Base-by-base conservation (phyloP, 1,139 yeast species). In the Geotrichum aggregatum region DNA sequence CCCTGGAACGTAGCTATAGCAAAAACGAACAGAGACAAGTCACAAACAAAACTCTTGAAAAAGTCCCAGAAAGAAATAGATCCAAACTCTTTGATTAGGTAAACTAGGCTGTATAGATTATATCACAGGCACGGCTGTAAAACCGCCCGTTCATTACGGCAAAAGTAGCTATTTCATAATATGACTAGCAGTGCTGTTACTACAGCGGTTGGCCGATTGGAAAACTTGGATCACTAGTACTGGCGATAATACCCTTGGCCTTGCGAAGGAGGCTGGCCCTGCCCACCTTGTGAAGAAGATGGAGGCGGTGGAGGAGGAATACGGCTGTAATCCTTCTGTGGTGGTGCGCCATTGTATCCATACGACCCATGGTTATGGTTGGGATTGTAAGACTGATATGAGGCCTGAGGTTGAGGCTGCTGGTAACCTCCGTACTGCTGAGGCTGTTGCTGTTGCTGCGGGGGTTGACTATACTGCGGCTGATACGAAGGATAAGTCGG, bases 281-380 rank as follows among this genome's bases (percentile, higher is more conserved):
- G 52, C 10, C 34, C 16, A 8, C 52, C 44, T n/a, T n/a, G n/a
- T n/a, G n/a, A n/a, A n/a, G n/a, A n/a, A 21, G 46, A 31, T 10
- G 54, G 54, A 11, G 54, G 50, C 5, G 54, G 54, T 3, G 54
- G 54, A n/a, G 54, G 54, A 6, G 54, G 54, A 49, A 50, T 46
- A 7, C 44, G 44, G 16, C 54, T 50, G 35, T 50, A 50, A 42
- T 50, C 54, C n/a, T 50, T 50, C 30, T 33, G 47, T 54, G 76
- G 75, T 64, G 76, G 59, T 40, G 71, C 65, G 7, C 76, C 74
- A 60, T 73, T 73, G 59, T 72, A 76, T 2, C 72, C 76, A 3
- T 78, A 73, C 0, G 33, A 21, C n/a, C 43, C 39, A 18, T 30
- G 18, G 5, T 11, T 7, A 22, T 18, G 42, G 6, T 21, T 13